Conservation (phyloP, 768 basidiomycete species). For the Mycena rosella region DNA sequence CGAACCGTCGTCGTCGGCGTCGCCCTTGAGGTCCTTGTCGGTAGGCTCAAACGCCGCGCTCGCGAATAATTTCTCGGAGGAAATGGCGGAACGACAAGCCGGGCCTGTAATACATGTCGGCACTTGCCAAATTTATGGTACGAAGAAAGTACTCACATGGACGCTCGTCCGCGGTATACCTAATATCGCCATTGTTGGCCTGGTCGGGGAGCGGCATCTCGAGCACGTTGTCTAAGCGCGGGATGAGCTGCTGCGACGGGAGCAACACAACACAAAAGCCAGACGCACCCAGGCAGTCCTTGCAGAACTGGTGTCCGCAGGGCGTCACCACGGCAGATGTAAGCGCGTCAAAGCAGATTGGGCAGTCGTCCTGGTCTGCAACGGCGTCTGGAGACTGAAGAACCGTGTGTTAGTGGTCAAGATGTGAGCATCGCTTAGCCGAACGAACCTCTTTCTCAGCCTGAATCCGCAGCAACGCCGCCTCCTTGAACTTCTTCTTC, state of each 20-base stretch:
- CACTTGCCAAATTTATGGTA: background rate
- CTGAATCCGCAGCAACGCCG: constrained; percentile 57
- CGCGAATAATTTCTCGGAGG: constrained; percentile 61
- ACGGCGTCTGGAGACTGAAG: constrained; percentile 60
- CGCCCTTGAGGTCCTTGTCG: constrained; percentile 54
- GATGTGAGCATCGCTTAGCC: background rate
- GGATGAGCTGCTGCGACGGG: constrained; percentile 1
- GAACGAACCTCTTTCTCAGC: constrained; percentile 66
- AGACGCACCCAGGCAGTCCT: constrained; percentile 65
- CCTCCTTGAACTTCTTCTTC: constrained; percentile 59
- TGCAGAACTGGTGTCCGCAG: constrained; percentile 75
- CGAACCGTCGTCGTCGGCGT: constrained; percentile 44
- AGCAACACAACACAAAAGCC: background rate
- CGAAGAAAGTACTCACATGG: constrained; percentile 57
- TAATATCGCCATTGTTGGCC: constrained; percentile 45
- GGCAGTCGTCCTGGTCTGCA: constrained; percentile 70
- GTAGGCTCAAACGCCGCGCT: constrained; percentile 73
- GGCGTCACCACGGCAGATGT: constrained; percentile 67
- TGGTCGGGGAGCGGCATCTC: constrained; percentile 52
- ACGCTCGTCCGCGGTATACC: constrained; percentile 58
- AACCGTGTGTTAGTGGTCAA: background rate
- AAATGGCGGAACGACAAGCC: constrained; percentile 69
- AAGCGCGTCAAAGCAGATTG: constrained; percentile 74
- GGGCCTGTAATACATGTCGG: constrained; percentile 57
- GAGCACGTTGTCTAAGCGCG: constrained; percentile 57